Evolutionary conservation across 1,284 basidiomycete genomes (phyloP).

Genomic region (Polyporus tsugae): DNA sequence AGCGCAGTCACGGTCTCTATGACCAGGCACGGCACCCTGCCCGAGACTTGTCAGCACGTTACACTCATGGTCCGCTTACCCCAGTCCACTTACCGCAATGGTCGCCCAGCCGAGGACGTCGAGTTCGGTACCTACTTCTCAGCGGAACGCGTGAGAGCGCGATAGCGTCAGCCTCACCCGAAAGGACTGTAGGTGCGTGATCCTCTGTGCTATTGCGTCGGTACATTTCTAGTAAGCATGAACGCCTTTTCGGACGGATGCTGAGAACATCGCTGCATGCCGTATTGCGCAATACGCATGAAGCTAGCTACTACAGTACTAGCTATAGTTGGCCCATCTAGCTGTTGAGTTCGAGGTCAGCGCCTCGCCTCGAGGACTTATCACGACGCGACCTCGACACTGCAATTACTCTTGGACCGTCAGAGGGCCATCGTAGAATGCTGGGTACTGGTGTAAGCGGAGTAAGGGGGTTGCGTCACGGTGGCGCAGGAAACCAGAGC

Average conservation of each 20-base stretch:
- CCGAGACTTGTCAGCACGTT: background rate
- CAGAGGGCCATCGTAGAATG: background rate
- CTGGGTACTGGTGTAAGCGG: background rate
- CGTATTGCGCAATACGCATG: no score
- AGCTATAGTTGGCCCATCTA: background rate
- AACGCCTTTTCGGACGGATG: background rate
- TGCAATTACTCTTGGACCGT: background rate
- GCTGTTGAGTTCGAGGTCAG: background rate
- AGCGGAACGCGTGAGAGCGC: background rate
- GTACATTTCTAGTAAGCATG: background rate
- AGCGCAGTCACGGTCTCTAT: background rate
- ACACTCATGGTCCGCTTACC: background rate
- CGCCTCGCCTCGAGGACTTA: background rate
- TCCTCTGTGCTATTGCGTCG: background rate
- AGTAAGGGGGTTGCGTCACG: background rate
- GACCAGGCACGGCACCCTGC: slow-evolving; percentile 1
- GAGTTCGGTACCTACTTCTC: background rate
- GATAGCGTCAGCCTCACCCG: background rate
- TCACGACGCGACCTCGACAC: background rate
- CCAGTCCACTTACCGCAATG: background rate
- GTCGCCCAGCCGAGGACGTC: background rate
- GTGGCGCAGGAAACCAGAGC: background rate
- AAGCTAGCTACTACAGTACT: background rate
- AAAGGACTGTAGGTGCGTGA: background rate
- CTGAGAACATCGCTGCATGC: background rate